phyloP scores from a whole-genome alignment of 176 grass and related monocot species.

The Carex kokanica region DNA sequence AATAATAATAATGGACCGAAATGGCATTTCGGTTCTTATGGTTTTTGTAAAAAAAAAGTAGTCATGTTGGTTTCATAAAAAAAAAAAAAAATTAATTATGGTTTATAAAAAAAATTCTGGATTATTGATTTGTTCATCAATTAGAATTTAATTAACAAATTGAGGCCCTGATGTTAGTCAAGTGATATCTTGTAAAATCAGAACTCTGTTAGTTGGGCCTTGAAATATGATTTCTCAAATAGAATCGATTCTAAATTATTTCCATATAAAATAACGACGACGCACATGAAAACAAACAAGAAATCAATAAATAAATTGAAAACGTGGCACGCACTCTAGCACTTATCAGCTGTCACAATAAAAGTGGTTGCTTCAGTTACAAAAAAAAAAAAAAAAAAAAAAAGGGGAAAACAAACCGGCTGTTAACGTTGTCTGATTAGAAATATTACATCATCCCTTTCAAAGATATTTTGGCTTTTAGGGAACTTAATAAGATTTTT shows the following conservation, averaged over 20 bases:
- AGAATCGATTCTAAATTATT: background rate
- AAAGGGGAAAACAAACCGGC: background rate
- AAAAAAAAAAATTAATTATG: too few relatives aligned
- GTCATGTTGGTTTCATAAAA: too few relatives aligned
- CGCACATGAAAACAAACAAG: background rate
- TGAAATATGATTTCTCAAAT: background rate
- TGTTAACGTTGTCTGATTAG: background rate
- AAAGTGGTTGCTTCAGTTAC: background rate
- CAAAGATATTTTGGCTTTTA: background rate
- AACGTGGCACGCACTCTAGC: background rate
- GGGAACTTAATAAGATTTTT: slow-evolving; percentile 6
- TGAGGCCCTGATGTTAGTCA: background rate
- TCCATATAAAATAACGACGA: background rate
- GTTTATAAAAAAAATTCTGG: too few relatives aligned
- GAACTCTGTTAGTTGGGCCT: background rate
- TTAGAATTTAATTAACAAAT: background rate
- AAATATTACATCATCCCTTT: background rate
- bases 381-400: background rate
- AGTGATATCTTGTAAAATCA: background rate
- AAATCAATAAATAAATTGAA: background rate
- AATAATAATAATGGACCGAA: too few relatives aligned
- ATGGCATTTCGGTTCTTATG: too few relatives aligned
- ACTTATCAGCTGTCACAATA: background rate
- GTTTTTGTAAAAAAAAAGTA: too few relatives aligned
- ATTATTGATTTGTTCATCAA: background rate